Base-by-base conservation (phyloP, 345 rosid species). In the Anacardium occidentale region DNA sequence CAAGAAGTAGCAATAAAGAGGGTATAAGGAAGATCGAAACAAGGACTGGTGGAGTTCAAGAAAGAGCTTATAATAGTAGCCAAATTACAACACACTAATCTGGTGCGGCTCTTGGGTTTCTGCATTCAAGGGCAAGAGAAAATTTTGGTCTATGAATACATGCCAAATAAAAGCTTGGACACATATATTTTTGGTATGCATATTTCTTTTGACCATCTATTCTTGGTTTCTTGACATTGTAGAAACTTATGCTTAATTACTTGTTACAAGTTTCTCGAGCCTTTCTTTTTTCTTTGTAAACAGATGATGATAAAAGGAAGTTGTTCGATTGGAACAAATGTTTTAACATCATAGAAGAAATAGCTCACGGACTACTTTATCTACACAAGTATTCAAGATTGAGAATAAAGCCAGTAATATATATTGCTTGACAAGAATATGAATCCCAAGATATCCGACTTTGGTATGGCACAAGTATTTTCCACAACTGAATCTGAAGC, bases 11-110 rank as follows among this genome's bases (percentile, higher is more conserved):
- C 77, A 20, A 73, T 78, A 3, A 78, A 74, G 20, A 73, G 74
- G 52, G 52, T 74, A 2, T 74, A 77, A 18, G 53, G 56, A 18
- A 68, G 62, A 18, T 73, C 77, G 5, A 51, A 77, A 50, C 77
- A 78, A 68, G 81, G 77, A 12, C 72, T 78, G 3, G 44, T 62
- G 20, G 81, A 78, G 60, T 78, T 64, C 37, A 78, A 78, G 24
- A 78, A 78, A 56, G 77, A 78, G 67, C 81, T 69, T 15, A 58
- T 73, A 48, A 25, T 74, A n/a, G 74, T 74, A 53, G 75, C 81
- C 11, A 78, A 64, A 24, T 25, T 74, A 4, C 75, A 74, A 6
- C 75, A 74, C 63, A 64, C 11, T 1, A 78, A 74, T 58, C 78
- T 74, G 40, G 81, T 78, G 3, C 25, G 66, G 32, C 81, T 77